phyloP scores from a whole-genome alignment of 805 yeast genomes.

The Metschnikowia corniflorae region DNA sequence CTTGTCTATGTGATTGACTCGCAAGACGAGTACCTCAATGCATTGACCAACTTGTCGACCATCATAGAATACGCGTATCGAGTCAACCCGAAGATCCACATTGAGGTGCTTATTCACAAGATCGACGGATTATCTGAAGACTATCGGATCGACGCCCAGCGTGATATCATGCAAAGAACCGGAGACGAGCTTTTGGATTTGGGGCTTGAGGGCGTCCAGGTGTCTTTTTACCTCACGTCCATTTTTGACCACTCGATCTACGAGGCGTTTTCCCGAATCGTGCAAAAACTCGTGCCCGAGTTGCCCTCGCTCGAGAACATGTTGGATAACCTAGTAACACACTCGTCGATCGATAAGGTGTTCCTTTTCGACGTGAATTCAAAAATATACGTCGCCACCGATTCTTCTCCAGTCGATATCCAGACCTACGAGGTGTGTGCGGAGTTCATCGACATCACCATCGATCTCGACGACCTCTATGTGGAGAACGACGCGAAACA shows the following conservation, averaged over 20 bases:
- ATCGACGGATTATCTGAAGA: constrained; percentile 95
- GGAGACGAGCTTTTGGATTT: constrained; percentile 88
- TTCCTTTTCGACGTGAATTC: constrained; percentile 89
- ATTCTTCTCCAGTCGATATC: constrained; percentile 91
- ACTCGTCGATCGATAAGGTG: constrained; percentile 88
- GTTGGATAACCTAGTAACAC: constrained; percentile 83
- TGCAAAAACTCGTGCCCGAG: constrained; percentile 87
- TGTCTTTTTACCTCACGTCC: constrained; percentile 86
- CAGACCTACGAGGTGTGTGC: constrained; percentile 96
- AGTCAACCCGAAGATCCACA: constrained; percentile 78
- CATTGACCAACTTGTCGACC: constrained; percentile 82
- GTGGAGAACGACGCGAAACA: constrained; percentile 21
- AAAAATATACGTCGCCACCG: constrained; percentile 93
- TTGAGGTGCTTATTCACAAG: constrained; percentile 92
- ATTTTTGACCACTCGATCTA: constrained; percentile 94
- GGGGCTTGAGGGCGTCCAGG: constrained; percentile 88
- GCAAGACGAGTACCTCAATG: constrained; percentile 92
- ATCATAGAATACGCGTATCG: constrained; percentile 84
- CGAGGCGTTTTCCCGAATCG: constrained; percentile 91
- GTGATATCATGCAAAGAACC: constrained; percentile 94
- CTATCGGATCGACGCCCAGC: constrained; percentile 87
- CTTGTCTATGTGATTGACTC: constrained; percentile 92
- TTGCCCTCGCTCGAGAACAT: constrained; percentile 83
- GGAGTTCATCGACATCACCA: constrained; percentile 91
- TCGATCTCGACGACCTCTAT: constrained; percentile 77